Conservation (phyloP, 371 early-diverging fungal genomes). For the Funneliformis caledonium region DNA sequence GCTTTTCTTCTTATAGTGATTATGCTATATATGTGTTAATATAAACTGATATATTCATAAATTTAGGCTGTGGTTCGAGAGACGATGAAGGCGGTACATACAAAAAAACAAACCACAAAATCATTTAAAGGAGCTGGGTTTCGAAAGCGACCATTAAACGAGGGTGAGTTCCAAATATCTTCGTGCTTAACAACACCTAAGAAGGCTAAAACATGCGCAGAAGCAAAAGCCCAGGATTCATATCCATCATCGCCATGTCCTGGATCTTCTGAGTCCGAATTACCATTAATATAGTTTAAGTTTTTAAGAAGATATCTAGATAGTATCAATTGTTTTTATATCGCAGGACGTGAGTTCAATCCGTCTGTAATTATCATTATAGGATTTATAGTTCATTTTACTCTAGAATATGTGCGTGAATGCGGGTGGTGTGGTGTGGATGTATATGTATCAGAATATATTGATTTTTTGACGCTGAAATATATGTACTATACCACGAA, state of each 20-base stretch:
- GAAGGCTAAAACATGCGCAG: conserved; percentile 12
- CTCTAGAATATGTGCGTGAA: no score
- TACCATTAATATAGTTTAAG: no score
- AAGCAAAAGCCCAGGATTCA: background rate
- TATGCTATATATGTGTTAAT: background rate
- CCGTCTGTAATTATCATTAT: no score
- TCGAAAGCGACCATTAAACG: conserved; percentile 29
- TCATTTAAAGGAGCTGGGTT: conserved; percentile 25
- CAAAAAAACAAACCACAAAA: conserved; percentile 7
- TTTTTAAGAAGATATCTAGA: no score
- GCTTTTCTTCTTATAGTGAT: background rate
- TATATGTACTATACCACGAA: no score
- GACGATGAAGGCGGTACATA: conserved; percentile 24
- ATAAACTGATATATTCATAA: background rate
- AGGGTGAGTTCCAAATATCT: conserved; percentile 19
- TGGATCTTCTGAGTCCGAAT: background rate
- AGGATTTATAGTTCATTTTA: no score
- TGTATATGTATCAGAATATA: no score
- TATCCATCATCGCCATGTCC: background rate
- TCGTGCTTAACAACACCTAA: conserved; percentile 10
- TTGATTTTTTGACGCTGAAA: no score
- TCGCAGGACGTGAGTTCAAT: no score
- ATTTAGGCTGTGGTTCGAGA: conserved; percentile 31
- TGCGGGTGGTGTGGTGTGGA: no score
- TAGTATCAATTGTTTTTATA: no score